Percentiles rank a stretch among this genome's conserved stretches.
Conservation (phyloP, 345 rosid genomes). For the Citrus unshiu region DNA sequence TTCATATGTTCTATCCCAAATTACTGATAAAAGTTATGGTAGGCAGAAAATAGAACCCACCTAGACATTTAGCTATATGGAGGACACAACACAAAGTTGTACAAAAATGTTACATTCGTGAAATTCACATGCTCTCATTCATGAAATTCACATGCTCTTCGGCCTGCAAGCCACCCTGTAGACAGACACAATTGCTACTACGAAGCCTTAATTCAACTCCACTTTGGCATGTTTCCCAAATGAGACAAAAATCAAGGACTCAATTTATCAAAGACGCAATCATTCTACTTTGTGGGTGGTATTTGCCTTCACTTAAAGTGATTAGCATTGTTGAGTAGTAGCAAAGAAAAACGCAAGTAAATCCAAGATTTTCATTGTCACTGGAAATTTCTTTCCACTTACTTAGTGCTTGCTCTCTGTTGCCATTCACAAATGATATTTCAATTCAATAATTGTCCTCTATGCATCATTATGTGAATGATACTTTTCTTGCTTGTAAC, state of each 20-base stretch:
- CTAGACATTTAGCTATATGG: not conserved
- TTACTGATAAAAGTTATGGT: not conserved
- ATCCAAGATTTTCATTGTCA: not conserved
- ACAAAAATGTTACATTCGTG: not conserved
- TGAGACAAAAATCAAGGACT: not conserved
- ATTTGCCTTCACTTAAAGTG: not conserved
- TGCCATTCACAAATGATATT: not conserved
- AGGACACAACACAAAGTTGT: not conserved
- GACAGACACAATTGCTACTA: slow-evolving; percentile 1
- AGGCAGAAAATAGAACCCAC: not conserved
- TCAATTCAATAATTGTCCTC: slow-evolving; percentile 5
- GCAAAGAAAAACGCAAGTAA: not conserved
- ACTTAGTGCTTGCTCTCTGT: not conserved
- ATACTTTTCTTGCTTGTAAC: not conserved
- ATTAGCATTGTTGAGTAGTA: not conserved
- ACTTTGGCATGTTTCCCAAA: not conserved
- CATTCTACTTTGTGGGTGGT: not conserved
- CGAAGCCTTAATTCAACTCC: not conserved
- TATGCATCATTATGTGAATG: not conserved
- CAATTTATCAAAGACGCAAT: not conserved
- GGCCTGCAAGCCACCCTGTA: not conserved
- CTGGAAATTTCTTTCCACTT: not conserved
- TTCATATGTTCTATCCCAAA: not conserved
- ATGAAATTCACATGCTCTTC: not conserved
- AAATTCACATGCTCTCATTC: not conserved